Evolutionary conservation across 768 basidiomycete species (phyloP).

Genomic region (Scleroderma citrinum): DNA sequence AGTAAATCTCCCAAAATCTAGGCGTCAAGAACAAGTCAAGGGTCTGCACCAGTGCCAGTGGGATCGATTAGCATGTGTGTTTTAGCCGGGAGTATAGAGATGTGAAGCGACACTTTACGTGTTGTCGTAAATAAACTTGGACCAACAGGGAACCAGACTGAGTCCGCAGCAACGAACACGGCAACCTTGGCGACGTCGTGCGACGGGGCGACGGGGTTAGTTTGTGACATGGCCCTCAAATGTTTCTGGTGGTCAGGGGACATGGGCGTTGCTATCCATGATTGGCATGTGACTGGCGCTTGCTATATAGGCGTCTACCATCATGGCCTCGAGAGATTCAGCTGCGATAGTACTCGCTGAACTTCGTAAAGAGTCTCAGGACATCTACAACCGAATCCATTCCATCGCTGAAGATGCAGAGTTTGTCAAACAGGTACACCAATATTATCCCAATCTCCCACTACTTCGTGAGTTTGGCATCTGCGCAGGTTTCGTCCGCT

Average conservation of each 20-base stretch:
- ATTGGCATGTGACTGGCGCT: no score
- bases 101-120: conserved; percentile 3
- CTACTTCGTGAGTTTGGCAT: conserved; percentile 44
- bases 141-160: neutral
- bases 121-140: neutral
- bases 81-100: neutral
- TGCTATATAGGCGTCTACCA: neutral
- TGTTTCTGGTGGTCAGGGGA: neutral
- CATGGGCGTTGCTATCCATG: no score
- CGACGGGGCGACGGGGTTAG: neutral
- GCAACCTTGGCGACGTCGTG: conserved; percentile 1
- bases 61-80: neutral
- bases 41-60: neutral
- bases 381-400: conserved; percentile 83
- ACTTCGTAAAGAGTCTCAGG: conserved; percentile 63
- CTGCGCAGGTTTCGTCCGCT: neutral
- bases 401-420: conserved; percentile 74
- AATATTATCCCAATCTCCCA: conserved; percentile 44
- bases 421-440: conserved; percentile 57
- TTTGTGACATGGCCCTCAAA: neutral
- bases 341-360: conserved; percentile 34
- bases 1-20: conserved; percentile 1
- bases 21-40: neutral
- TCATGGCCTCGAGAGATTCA: conserved; percentile 3
- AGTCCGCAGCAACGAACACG: neutral